Conservation (phyloP, 2,329 filamentous ascomycete genomes). For the Paecilomyces sp. region DNA sequence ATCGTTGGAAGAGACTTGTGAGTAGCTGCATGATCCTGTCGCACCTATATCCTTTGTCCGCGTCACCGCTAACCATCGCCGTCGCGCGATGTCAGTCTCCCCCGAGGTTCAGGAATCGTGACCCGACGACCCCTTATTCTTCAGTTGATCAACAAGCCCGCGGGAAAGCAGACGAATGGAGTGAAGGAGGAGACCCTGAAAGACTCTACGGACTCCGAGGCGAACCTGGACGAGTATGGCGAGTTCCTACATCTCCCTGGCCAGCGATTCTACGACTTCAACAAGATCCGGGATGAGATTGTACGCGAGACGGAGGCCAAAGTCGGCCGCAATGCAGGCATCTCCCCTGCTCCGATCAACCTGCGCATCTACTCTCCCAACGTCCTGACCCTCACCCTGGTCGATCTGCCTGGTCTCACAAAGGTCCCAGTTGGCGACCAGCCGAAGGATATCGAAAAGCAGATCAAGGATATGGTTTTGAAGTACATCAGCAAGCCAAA, state of each 20-base stretch:
- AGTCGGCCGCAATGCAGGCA: constrained; percentile 91
- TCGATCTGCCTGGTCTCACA: constrained; percentile 92
- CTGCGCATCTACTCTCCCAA: constrained; percentile 97
- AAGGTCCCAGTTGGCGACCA: constrained; percentile 96
- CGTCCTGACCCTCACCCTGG: constrained; percentile 90
- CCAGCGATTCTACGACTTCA: constrained; percentile 96
- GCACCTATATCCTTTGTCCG: constrained; percentile 3
- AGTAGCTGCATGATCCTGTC: constrained; percentile 31
- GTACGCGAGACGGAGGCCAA: constrained; percentile 93
- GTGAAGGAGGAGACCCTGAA: constrained; percentile 57
- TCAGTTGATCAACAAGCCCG: constrained; percentile 88
- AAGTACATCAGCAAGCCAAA: constrained; percentile 99
- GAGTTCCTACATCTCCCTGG: constrained; percentile 97
- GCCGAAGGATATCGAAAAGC: constrained; percentile 89
- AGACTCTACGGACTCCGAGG: constrained; percentile 69
- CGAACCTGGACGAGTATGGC: constrained; percentile 94
- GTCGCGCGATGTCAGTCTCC: constrained; percentile 55
- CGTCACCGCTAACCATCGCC: constrained; percentile 18
- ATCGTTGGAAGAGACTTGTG: constrained; percentile 99
- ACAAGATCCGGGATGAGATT: constrained; percentile 97
- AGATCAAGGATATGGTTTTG: constrained; percentile 96
- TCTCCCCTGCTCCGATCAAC: constrained; percentile 95
- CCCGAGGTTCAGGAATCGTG: constrained; percentile 94
- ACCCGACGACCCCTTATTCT: constrained; percentile 92
- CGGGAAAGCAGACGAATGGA: constrained; percentile 62